Base-by-base conservation (phyloP, 176 grass and related monocot species). In the Panicum miliaceum region DNA sequence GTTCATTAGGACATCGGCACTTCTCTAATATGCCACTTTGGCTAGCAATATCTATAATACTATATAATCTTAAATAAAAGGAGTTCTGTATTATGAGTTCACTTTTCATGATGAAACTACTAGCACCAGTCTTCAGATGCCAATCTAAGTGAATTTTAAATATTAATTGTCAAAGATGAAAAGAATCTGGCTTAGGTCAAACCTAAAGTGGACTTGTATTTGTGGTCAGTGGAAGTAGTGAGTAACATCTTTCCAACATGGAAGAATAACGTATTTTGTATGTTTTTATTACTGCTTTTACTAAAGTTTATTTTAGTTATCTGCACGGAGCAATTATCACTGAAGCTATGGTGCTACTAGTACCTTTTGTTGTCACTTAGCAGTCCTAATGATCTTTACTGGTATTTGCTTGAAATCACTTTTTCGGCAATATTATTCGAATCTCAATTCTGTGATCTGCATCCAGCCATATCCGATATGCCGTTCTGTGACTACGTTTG, bases 241-340 rank as follows among this genome's bases (percentile, higher is more conserved):
- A 7, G 2, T 36, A 23, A 11, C 19, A 38, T 57, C 12, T 69
- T 84, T 20, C 5, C 58, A 40, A 82, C 50, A 41, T 42, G 20
- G 25, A 64, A 40, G 20, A 52, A 66, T 84, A 16, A 0, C 7
- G 9, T 4, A 14, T 68, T 20, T 50, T 75, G 48, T n/a, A n/a
- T n/a, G n/a, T n/a, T n/a, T n/a, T n/a, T n/a, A n/a, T n/a, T n/a
- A n/a, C n/a, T n/a, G n/a, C n/a, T n/a, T n/a, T n/a, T n/a, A n/a
- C n/a, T n/a, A n/a, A n/a, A n/a, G n/a, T 37, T 76, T 76, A 56
- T 56, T 57, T 54, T 76, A 25, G 20, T 57, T 57, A 14, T 38
- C 32, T 57, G 27, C 51, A 42, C 54, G 42, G 15, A 42, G 12
- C 16, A 53, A 13, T 12, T 60, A 23, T 42, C 6, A 41, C 74